Conservation (phyloP, 805 yeast species). For the Blastobotrys mokoenaii region DNA sequence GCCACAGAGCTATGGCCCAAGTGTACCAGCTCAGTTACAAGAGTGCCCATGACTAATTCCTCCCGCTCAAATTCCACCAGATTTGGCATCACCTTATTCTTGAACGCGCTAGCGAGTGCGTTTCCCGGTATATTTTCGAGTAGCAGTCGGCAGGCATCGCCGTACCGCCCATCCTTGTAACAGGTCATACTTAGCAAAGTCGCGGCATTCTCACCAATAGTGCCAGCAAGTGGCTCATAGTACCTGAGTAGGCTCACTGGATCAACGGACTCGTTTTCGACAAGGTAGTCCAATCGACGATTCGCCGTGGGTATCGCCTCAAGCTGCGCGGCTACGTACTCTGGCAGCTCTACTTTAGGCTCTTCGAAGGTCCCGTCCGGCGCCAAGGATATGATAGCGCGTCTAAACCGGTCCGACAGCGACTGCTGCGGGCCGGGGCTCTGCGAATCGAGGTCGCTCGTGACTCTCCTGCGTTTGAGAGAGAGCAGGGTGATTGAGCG, state of each 20-base stretch:
- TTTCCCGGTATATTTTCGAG: slow-evolving; percentile 13
- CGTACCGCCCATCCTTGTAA: slow-evolving; percentile 6
- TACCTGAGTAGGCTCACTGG: not conserved
- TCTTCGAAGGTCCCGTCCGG: not conserved
- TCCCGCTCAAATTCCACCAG: slow-evolving; percentile 8
- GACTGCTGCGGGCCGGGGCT: not conserved
- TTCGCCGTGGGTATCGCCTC: not conserved
- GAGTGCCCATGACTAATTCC: slow-evolving; percentile 12
- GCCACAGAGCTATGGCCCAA: slow-evolving; percentile 16
- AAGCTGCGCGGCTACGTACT: not conserved
- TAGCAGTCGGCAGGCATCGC: slow-evolving; percentile 8
- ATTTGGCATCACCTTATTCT: slow-evolving; percentile 10
- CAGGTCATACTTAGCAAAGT: slow-evolving; percentile 3
- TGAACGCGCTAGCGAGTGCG: slow-evolving; percentile 9
- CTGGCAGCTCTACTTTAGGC: not conserved
- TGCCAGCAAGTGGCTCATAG: slow-evolving; percentile 5
- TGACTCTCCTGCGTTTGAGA: too few species aligned
- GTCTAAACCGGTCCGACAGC: not conserved
- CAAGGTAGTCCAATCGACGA: not conserved
- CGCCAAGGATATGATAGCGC: not conserved
- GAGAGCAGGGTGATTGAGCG: too few species aligned
- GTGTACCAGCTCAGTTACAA: slow-evolving; percentile 11
- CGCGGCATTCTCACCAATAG: slow-evolving; percentile 5
- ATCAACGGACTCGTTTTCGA: not conserved
- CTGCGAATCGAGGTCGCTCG: not conserved